Conservation (phyloP, 768 basidiomycete genomes). For the Lactarius sp. region DNA sequence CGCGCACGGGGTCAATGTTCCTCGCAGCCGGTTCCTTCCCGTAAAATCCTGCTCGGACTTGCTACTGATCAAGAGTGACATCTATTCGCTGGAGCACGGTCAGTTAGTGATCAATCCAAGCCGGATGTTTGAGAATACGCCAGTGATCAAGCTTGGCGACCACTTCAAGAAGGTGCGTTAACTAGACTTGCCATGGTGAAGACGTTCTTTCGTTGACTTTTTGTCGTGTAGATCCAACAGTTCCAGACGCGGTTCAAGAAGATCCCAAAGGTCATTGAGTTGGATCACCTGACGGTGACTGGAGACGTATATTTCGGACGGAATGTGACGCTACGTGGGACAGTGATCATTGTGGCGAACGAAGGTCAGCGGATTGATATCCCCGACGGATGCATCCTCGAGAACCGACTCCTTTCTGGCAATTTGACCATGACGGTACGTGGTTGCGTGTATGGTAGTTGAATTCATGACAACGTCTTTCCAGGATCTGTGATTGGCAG, state of each 20-base stretch:
- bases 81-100: slow-evolving; percentile 87
- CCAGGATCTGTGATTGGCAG: slow-evolving; percentile 17
- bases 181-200: background rate
- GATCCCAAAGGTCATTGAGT: slow-evolving; percentile 84
- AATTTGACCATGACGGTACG: slow-evolving; percentile 74
- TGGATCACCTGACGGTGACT: slow-evolving; percentile 92
- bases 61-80: slow-evolving; percentile 85
- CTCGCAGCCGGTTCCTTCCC: slow-evolving; percentile 89
- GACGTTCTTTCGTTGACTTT: background rate
- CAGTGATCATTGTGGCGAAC: slow-evolving; percentile 81
- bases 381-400: slow-evolving; percentile 67
- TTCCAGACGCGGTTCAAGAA: slow-evolving; percentile 96
- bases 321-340: slow-evolving; percentile 80
- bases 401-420: slow-evolving; percentile 75
- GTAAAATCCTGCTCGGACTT: slow-evolving; percentile 86
- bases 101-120: slow-evolving; percentile 79
- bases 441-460: background rate
- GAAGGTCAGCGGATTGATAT: slow-evolving; percentile 72
- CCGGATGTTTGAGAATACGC: slow-evolving; percentile 80
- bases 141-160: slow-evolving; percentile 96
- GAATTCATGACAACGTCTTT: background rate
- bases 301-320: slow-evolving; percentile 90
- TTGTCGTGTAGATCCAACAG: slow-evolving; percentile 54
- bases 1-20: slow-evolving; percentile 92
- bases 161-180: slow-evolving; percentile 86